Base-by-base conservation (phyloP, 441 rosid genomes). In the Adansonia madagascariensis region DNA sequence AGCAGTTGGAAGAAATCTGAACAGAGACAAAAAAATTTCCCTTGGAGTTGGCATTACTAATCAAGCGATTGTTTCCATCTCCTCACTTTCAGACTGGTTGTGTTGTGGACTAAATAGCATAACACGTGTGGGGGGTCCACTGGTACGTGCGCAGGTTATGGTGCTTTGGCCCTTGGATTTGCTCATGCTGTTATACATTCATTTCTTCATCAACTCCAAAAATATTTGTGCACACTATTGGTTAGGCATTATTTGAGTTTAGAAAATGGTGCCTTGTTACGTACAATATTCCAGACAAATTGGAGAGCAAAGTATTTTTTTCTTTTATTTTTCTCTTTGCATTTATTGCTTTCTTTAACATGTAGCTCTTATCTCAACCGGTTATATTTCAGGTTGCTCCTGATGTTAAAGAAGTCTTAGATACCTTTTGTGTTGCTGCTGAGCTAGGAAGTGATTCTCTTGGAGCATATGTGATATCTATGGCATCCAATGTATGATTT, bases 361-460 rank as follows among this genome's bases (percentile, higher is more conserved):
- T 43, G 15, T 63, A 2, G 63, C 43, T 41, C 57, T 47, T 22
- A 52, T 53, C 9, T 70, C 35, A 12, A 4, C 41, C 66, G 65
- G 60, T 12, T 74, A 14, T 31, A 76, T 84, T 82, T 63, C 89
- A 94, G 98, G 99, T 95, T 80, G 71, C 89, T 66, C 86, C 91
- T 67, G 99, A 95, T 82, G 85, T 95, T 60, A 86, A 89, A 89
- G 97, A 94, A 91, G 93, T 91, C 73, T 78, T 93, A 86, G 94
- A 94, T 80, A 89, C 97, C 61, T 94, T 93, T 80, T 93, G 87
- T 17, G 98, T 93, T 75, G 98, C 98, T 83, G 98, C 98, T 78
- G 98, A 94, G 86, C 86, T 90, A 66, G 98, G 98, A 76, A 91
- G 90, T 78, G 99, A 95, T 81, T 92, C 95, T n/a, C 96, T 95